phyloP scores from a whole-genome alignment of 345 rosid genomes.

The Salix koriyanagi region DNA sequence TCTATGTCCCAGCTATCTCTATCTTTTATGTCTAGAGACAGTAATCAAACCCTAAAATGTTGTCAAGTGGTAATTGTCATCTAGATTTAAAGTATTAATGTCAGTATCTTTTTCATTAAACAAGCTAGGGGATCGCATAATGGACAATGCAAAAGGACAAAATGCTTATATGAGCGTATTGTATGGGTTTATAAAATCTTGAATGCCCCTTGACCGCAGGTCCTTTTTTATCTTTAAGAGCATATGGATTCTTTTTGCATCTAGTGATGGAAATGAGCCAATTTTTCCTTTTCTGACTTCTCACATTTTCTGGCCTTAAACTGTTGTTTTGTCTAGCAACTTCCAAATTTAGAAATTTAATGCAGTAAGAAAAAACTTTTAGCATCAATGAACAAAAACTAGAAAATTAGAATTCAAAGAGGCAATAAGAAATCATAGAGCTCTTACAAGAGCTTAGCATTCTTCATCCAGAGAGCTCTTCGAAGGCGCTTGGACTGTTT shows the following conservation, averaged over 20 bases:
- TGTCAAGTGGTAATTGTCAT: background rate
- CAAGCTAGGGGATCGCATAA: background rate
- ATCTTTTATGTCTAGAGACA: no score
- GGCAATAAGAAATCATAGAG: background rate
- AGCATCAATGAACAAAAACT: background rate
- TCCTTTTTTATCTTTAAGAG: background rate
- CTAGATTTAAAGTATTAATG: background rate
- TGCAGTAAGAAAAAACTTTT: background rate
- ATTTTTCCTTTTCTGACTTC: background rate
- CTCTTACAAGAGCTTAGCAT: slow-evolving; percentile 86
- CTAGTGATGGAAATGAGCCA: background rate
- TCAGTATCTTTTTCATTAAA: background rate
- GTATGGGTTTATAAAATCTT: background rate
- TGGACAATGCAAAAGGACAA: background rate
- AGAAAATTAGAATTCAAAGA: background rate
- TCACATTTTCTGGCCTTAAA: background rate
- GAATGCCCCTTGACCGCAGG: background rate
- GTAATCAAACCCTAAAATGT: no score
- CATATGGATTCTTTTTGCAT: background rate
- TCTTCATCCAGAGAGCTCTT: slow-evolving; percentile 96
- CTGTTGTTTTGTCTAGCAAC: background rate
- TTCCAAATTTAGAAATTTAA: slow-evolving; percentile 1
- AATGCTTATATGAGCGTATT: background rate
- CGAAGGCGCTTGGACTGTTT: slow-evolving; percentile 92
- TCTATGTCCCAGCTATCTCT: background rate